Base-by-base conservation (phyloP, 495 filamentous ascomycete genomes). In the Talaromyces nanjingensis region DNA sequence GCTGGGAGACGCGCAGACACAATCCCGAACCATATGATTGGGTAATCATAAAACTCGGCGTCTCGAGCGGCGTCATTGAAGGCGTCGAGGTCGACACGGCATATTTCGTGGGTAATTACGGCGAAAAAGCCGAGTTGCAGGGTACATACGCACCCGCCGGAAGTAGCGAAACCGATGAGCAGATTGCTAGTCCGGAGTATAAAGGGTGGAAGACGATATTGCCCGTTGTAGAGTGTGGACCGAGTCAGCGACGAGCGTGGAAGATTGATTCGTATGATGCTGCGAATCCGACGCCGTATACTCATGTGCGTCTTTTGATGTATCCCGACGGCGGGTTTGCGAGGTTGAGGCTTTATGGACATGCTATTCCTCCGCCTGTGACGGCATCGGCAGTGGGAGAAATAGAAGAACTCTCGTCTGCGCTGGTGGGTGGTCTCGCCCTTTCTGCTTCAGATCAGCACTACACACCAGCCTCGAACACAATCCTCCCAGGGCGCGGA, bases 311-410 rank as follows among this genome's bases (percentile, higher is more conserved):
- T 34, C 75, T 97, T 59, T 85, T 89, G 71, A 96, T 96, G 92
- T 96, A 90, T 73, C 92, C 93, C 0, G 93, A 97, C 68, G 93
- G 93, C 49, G 92, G 93, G n/a, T 96, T 97, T 71, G 91, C 91
- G 25, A 75, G 93, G 54, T 91, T 96, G 70, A 80, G 91, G 47
- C 77, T 96, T 2, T 96, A 89, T 70, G 93, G 93, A 3, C 81
- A 86, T 63, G 91, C 86, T 6, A 84, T 93, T 12, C 74, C 74
- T 6, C 66, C 74, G 8, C 29, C 72, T 7, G 59, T 67, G 1
- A 37, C 71, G 8, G 34, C 64, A n/a, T 24, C 63, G 6, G 42
- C 37, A 25, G 20, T 18, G 5, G 20, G 7, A 20, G 86, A 89
- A 0, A 80, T 91, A 22, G 87, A 96, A 67, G 93, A 97, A 69